These are phyloP conservation scores for Starmerella etchellsii DNA, from an alignment of 805 yeast species.

Conservation along the genomic window DNA sequence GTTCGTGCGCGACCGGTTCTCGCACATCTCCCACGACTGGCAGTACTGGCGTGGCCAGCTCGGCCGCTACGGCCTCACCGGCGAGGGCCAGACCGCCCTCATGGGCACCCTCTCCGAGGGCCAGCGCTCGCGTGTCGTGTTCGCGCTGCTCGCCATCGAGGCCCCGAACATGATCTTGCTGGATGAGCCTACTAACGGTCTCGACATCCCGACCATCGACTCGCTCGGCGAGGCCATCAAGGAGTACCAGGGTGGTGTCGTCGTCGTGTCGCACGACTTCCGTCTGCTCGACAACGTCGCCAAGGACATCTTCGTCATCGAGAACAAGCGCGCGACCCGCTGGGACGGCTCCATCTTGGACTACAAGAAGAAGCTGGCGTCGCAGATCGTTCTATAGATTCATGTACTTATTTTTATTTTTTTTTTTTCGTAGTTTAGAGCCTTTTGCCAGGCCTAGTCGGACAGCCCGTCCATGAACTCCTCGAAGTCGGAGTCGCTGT, in stretches of 20 bases:
- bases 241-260: constrained; percentile 93
- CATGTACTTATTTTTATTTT: too few species aligned
- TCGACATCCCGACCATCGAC: constrained; percentile 96
- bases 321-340: constrained; percentile 86
- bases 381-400: constrained; percentile 39
- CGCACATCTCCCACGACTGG: constrained; percentile 86
- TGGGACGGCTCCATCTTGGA: constrained; percentile 89
- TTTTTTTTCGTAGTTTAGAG: not conserved
- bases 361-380: constrained; percentile 90
- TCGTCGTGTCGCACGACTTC: constrained; percentile 98
- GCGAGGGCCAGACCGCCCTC: constrained; percentile 96
- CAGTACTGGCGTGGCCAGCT: constrained; percentile 92
- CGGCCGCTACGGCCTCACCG: constrained; percentile 96
- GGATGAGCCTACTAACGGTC: constrained; percentile 99
- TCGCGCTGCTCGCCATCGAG: constrained; percentile 89
- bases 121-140: constrained; percentile 97
- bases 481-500: constrained; percentile 20
- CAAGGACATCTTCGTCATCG: constrained; percentile 92
- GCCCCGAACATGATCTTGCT: constrained; percentile 84
- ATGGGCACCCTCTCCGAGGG: constrained; percentile 99
- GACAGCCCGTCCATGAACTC: constrained; percentile 18
- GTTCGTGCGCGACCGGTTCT: constrained; percentile 89
- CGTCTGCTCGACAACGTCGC: constrained; percentile 94
- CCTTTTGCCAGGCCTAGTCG: not conserved
- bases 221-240: constrained; percentile 94